A percentile compares a stretch with the other conserved stretches of the same genome.
phyloP scores from a whole-genome alignment of 2,329 filamentous ascomycete species.

The Calonectria fujianensis region DNA sequence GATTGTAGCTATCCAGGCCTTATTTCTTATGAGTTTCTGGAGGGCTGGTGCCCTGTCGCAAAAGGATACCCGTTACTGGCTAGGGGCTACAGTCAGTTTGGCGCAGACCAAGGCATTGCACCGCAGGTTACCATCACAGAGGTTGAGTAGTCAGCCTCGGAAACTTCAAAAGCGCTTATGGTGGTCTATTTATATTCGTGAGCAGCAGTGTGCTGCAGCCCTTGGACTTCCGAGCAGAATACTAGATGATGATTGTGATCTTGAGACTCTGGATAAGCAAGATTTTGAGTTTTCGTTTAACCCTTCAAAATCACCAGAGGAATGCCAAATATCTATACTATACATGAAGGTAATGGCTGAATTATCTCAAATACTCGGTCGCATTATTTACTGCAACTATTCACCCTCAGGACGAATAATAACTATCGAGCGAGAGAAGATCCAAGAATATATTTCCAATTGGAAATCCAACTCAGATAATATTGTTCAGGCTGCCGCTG shows the following conservation, averaged over 20 bases:
- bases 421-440: background rate
- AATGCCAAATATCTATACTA: no score
- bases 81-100: background rate
- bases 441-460: background rate
- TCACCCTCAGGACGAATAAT: background rate
- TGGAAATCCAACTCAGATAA: background rate
- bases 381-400: background rate
- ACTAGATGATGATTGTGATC: background rate
- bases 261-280: background rate
- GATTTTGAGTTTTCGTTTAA: background rate
- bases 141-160: background rate
- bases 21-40: background rate
- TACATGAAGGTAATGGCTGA: background rate
- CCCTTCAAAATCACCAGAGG: background rate
- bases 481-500: background rate
- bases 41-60: background rate
- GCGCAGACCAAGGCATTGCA: background rate
- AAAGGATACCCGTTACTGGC: background rate
- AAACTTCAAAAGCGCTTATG: background rate
- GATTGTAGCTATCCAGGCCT: background rate
- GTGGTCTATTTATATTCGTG: slow-evolving; percentile 15
- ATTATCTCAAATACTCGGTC: background rate
- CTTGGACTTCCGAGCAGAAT: background rate
- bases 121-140: background rate
- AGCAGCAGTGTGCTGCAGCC: background rate